phyloP scores from a whole-genome alignment of 768 basidiomycete species.

The Amanita molliuscula region DNA sequence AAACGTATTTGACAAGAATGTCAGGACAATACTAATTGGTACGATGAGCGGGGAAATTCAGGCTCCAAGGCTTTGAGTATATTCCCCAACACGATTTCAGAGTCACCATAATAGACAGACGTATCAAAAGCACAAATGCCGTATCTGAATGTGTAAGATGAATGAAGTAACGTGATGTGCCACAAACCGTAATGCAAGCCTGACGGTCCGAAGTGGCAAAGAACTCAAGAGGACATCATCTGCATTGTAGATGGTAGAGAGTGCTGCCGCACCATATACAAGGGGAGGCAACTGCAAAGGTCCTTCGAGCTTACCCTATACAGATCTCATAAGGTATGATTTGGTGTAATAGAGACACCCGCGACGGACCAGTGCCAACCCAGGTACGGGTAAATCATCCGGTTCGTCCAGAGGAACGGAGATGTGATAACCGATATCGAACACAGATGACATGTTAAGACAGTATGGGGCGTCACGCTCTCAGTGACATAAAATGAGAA shows the following conservation, averaged over 20 bases:
- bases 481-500: not conserved
- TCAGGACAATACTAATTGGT: slow-evolving; percentile 47
- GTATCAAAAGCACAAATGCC: slow-evolving; percentile 80
- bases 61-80: slow-evolving; percentile 44
- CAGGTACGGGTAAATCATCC: slow-evolving; percentile 26
- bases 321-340: not conserved
- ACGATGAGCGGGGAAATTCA: slow-evolving; percentile 73
- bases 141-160: slow-evolving; percentile 37
- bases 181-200: slow-evolving; percentile 65
- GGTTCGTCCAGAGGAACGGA: slow-evolving; percentile 17
- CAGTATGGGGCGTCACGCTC: not conserved
- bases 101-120: slow-evolving; percentile 69
- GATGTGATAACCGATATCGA: slow-evolving; percentile 1
- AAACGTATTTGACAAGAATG: not conserved
- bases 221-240: slow-evolving; percentile 46
- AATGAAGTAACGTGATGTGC: not conserved
- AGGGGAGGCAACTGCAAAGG: slow-evolving; percentile 33
- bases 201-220: slow-evolving; percentile 52
- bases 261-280: slow-evolving; percentile 63
- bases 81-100: slow-evolving; percentile 68
- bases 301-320: slow-evolving; percentile 23
- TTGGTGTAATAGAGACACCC: not conserved
- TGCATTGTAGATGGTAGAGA: slow-evolving; percentile 58
- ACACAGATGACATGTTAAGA: not conserved
- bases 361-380: slow-evolving; percentile 29